phyloP scores from a whole-genome alignment of 2,329 filamentous ascomycete genomes.

The Fusarium albidum region DNA sequence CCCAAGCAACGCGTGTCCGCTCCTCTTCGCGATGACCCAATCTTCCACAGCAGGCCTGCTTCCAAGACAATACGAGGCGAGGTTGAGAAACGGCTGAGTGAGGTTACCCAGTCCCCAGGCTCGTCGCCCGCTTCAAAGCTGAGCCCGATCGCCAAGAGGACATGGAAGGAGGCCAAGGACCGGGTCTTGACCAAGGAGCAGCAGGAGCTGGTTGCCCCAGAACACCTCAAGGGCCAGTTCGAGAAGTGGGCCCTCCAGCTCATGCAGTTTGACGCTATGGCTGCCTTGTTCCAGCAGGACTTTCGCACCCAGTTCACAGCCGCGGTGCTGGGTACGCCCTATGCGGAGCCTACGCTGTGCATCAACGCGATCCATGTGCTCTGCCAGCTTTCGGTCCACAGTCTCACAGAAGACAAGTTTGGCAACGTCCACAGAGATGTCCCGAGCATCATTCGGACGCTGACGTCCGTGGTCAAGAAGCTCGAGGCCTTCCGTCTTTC shows the following conservation, averaged over 20 bases:
- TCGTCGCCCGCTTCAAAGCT: slow-evolving; percentile 57
- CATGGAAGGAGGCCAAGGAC: slow-evolving; percentile 56
- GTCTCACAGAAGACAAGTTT: slow-evolving; percentile 81
- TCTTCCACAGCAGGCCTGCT: slow-evolving; percentile 51
- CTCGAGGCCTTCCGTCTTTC: slow-evolving; percentile 72
- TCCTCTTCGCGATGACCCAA: slow-evolving; percentile 55
- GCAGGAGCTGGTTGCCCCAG: slow-evolving; percentile 59
- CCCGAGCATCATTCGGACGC: slow-evolving; percentile 74
- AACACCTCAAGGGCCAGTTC: slow-evolving; percentile 58
- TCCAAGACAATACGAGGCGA: slow-evolving; percentile 52
- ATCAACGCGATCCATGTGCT: slow-evolving; percentile 77
- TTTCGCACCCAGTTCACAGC: slow-evolving; percentile 71
- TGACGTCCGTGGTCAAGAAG: slow-evolving; percentile 73
- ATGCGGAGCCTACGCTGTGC: slow-evolving; percentile 73
- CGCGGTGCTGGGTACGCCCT: slow-evolving; percentile 77
- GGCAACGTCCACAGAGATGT: slow-evolving; percentile 89
- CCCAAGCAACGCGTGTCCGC: slow-evolving; percentile 48
- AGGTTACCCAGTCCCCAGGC: slow-evolving; percentile 56
- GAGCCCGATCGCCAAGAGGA: slow-evolving; percentile 60
- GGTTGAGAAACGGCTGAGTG: slow-evolving; percentile 55
- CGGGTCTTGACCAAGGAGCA: slow-evolving; percentile 62
- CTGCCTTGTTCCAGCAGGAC: slow-evolving; percentile 74
- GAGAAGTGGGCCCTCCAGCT: slow-evolving; percentile 56
- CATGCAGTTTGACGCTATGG: slow-evolving; percentile 62
- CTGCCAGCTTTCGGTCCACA: slow-evolving; percentile 73